Base-by-base conservation (phyloP, 1,284 basidiomycete genomes). In the Naganishia cerealis region DNA sequence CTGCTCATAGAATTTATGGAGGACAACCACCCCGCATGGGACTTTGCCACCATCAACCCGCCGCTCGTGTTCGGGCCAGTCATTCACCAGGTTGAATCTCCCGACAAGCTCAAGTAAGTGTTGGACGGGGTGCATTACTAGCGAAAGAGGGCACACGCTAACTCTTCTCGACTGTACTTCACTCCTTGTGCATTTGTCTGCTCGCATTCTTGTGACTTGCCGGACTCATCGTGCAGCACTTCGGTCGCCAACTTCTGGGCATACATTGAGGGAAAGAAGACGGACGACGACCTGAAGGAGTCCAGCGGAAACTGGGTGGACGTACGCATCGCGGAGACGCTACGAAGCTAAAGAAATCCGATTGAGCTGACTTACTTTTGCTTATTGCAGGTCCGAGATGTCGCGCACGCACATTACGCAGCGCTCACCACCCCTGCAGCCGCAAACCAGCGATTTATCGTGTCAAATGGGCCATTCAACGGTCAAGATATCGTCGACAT, bases 371-470 rank as follows among this genome's bases (percentile, higher is more conserved):
- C 56, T 24, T 39, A 12, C n/a, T 13, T 8, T 40, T 13, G 7
- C 43, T 18, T 18, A 15, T 16, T 24, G 7, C 58, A 70, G 68
- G 68, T 71, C 52, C 55, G 70, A 1, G 54, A 71, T 57, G 80
- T 89, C 24, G 87, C 85, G 0, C 77, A 82, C 7, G 86, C 85
- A 0, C 87, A 90, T 71, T 79, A 84, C 3, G 79, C 83, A 9
- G 85, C 87, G 0, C 79, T 88, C 0, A 80, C 83, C 43, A 82
- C 82, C 42, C 77, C 82, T 4, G 83, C 84, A n/a, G 88, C 88
- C 0, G 84, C 83, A 6, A 86, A 85, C 0, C 79, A 90, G 71
- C 82, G 90, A 0, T 85, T 87, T 74, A 83, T 88, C 72, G 71
- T 83, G 55, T 77, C 76, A 40, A 77, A 73, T 5, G 85, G 82